Percentiles rank a stretch among this genome's conserved stretches.
These are phyloP conservation scores for Backusella circina DNA, from an alignment of 192 early-diverging fungal genomes.

Conservation along the genomic window DNA sequence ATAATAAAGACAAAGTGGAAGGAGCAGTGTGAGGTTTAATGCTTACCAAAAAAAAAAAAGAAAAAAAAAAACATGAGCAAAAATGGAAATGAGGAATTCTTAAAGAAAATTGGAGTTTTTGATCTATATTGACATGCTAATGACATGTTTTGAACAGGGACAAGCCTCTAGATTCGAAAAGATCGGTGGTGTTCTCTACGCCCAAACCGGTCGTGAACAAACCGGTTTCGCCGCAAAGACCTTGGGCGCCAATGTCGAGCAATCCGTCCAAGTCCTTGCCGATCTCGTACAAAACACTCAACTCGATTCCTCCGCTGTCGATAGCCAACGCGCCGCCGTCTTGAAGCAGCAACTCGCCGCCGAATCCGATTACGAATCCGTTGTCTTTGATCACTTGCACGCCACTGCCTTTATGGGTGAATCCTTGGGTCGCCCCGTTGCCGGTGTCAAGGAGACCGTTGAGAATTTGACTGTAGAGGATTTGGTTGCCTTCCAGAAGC, in stretches of 20 bases:
- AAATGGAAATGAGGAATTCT: neutral
- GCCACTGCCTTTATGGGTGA: slow-evolving; percentile 91
- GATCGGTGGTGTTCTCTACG: slow-evolving; percentile 95
- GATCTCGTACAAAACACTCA: slow-evolving; percentile 93
- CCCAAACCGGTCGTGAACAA: slow-evolving; percentile 97
- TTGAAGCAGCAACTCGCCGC: slow-evolving; percentile 85
- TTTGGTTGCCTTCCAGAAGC: slow-evolving; percentile 80
- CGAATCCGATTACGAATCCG: slow-evolving; percentile 90
- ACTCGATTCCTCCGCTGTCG: slow-evolving; percentile 77
- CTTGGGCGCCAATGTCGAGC: slow-evolving; percentile 72
- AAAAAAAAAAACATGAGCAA: neutral
- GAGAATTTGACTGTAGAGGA: slow-evolving; percentile 82
- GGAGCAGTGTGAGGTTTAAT: neutral
- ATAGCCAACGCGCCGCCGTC: slow-evolving; percentile 94
- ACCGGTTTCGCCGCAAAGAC: slow-evolving; percentile 97
- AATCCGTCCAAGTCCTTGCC: slow-evolving; percentile 85
- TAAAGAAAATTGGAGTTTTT: neutral
- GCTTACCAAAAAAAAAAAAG: neutral
- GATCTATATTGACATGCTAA: neutral
- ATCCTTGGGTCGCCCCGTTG: slow-evolving; percentile 86
- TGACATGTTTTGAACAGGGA: slow-evolving; percentile 2
- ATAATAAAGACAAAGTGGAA: neutral
- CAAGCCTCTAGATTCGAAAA: slow-evolving; percentile 76
- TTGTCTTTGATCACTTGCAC: slow-evolving; percentile 98
- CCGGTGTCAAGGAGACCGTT: slow-evolving; percentile 93